Percentiles rank a stretch among this genome's conserved stretches.
Evolutionary conservation across 2,329 filamentous ascomycete species (phyloP).

Genomic region (Cryphonectria carpinicola): DNA sequence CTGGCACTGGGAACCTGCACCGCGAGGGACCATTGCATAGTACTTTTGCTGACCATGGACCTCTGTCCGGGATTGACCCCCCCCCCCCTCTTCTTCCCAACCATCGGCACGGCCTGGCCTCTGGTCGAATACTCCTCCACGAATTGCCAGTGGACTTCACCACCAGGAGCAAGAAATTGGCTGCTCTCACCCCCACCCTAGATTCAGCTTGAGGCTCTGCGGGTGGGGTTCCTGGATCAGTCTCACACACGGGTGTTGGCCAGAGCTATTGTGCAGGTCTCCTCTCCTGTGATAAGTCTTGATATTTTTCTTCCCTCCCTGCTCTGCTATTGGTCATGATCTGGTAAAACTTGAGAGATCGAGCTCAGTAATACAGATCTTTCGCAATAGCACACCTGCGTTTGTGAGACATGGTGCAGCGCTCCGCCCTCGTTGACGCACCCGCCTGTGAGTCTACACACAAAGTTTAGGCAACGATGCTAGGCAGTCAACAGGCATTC

Average conservation of each 20-base stretch:
- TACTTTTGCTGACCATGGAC: slow-evolving; percentile 22
- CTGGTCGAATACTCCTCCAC: slow-evolving; percentile 19
- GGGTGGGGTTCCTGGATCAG: slow-evolving; percentile 16
- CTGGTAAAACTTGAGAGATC: neutral
- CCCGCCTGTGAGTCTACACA: neutral
- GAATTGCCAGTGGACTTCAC: slow-evolving; percentile 23
- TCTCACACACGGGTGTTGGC: neutral
- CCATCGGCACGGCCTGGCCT: slow-evolving; percentile 21
- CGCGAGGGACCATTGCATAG: neutral
- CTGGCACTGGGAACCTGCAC: slow-evolving; percentile 1
- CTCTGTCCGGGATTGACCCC: slow-evolving; percentile 13
- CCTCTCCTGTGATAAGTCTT: neutral
- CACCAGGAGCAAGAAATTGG: slow-evolving; percentile 9
- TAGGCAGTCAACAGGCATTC: slow-evolving; percentile 14
- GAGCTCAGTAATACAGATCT: neutral
- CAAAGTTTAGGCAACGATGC: neutral
- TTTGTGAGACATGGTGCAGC: neutral
- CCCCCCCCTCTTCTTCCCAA: neutral
- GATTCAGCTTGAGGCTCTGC: slow-evolving; percentile 30
- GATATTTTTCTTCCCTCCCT: neutral
- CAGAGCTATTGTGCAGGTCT: neutral
- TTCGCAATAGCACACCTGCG: neutral
- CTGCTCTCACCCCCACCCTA: slow-evolving; percentile 2
- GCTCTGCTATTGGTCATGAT: neutral
- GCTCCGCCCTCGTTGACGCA: slow-evolving; percentile 2